phyloP scores from a whole-genome alignment of 306 rosid genomes.

The Dalbergia cultrata region DNA sequence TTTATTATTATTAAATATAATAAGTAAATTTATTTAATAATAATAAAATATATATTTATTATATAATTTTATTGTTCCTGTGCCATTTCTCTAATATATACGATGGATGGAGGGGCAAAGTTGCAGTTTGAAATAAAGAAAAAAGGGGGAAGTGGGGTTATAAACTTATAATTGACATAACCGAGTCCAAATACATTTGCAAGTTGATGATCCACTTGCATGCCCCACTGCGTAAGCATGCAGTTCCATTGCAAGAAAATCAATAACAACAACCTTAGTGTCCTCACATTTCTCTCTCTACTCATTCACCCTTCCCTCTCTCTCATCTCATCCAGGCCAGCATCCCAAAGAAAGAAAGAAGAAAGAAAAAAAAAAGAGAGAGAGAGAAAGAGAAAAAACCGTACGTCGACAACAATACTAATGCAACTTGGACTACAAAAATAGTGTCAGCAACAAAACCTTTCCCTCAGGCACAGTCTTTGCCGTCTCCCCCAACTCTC shows the following conservation, averaged over 20 bases:
- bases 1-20: conserved; percentile 26
- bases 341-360: background rate
- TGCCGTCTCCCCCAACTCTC: conserved; percentile 20
- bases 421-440: conserved; percentile 59
- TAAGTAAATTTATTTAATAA: too few species aligned
- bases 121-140: conserved; percentile 48
- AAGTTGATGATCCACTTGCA: conserved; percentile 68
- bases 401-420: conserved; percentile 37
- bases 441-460: conserved; percentile 14
- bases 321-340: background rate
- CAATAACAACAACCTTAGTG: conserved; percentile 35
- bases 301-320: background rate
- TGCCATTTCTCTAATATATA: too few species aligned
- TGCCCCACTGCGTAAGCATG: conserved; percentile 49
- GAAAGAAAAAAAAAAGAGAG: background rate
- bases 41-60: too few species aligned
- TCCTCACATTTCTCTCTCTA: conserved; percentile 13
- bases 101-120: conserved; percentile 52
- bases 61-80: background rate
- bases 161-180: conserved; percentile 4
- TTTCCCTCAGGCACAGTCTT: background rate
- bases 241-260: conserved; percentile 24
- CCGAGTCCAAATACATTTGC: conserved; percentile 46
- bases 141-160: background rate
- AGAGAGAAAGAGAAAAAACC: background rate